Base-by-base conservation (phyloP, 2,329 filamentous ascomycete species). In the Venturia aucupariae region DNA sequence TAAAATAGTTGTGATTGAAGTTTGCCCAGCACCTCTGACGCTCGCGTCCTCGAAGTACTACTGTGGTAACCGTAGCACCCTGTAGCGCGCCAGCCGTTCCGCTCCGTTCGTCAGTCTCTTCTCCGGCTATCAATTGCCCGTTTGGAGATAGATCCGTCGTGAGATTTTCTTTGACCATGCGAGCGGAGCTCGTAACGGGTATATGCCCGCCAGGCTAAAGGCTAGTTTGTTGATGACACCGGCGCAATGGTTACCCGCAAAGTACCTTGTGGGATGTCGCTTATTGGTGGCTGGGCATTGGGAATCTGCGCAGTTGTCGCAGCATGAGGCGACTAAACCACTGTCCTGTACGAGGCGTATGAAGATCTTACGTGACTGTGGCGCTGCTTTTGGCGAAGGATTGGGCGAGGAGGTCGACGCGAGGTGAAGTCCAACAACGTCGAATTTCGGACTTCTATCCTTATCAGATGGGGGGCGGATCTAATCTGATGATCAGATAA, bases 401-500 rank as follows among this genome's bases (percentile, higher is more conserved):
- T 4, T 46, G 42, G 6, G 42, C 11, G n/a, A 51, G 22, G 46
- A 51, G 4, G 46, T 38, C 35, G 35, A 48, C 44, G 44, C 44
- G 44, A 48, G n/a, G n/a, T 48, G 15, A 5, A 44, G 17, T n/a
- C 41, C 17, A 46, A 10, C 13, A 11, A 11, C 5, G 42, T 7
- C 42, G 22, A 6, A 24, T 27, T 13, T 51, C 46, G 46, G 46
- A 13, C 10, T 51, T 51, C 6, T 51, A 10, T 13, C 46, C 46
- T 27, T 51, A 51, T 51, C 46, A 51, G 46, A 51, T 27, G 46
- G 46, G 5, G 22, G 17, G 55, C 30, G 55, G 55, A 60, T 60
- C 55, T 60, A 60, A 60, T 42, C 55, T 38, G 32, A 38, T 60
- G 19, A 60, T 60, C 55, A 38, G 32, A 60, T 60, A 38, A 60